These are phyloP conservation scores for Penicillium crustosum DNA, from an alignment of 2,329 filamentous ascomycete species.

Conservation along the genomic window DNA sequence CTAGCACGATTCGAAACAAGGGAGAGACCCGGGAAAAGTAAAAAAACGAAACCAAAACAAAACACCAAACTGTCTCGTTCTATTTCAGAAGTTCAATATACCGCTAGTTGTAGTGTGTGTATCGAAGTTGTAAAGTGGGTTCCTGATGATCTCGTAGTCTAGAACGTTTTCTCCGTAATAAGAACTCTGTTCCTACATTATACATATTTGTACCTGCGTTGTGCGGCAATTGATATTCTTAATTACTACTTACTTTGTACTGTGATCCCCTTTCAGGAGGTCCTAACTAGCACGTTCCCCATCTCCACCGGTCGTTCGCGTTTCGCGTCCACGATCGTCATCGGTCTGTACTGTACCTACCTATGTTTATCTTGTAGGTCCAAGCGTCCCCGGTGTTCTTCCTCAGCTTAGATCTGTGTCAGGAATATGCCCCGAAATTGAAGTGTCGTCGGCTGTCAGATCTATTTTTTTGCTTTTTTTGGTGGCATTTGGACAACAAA, in stretches of 20 bases:
- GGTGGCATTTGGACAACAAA: neutral
- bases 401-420: constrained; percentile 3
- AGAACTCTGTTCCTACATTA: neutral
- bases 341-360: neutral
- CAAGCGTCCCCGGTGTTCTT: constrained; percentile 3
- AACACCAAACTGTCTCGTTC: no score
- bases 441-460: neutral
- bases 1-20: constrained; percentile 8
- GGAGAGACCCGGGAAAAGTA: neutral
- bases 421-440: constrained; percentile 8
- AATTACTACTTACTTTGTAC: neutral
- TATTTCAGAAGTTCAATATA: no score
- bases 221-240: neutral
- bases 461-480: neutral
- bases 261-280: neutral
- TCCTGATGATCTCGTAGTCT: constrained; percentile 11
- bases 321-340: constrained; percentile 7
- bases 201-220: neutral
- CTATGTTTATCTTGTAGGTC: neutral
- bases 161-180: neutral
- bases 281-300: neutral
- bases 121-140: constrained; percentile 1
- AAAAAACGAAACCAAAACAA: no score
- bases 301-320: constrained; percentile 3
- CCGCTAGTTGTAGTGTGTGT: neutral